phyloP scores from a whole-genome alignment of 2,329 filamentous ascomycete species.

The Penicillium glabrum region DNA sequence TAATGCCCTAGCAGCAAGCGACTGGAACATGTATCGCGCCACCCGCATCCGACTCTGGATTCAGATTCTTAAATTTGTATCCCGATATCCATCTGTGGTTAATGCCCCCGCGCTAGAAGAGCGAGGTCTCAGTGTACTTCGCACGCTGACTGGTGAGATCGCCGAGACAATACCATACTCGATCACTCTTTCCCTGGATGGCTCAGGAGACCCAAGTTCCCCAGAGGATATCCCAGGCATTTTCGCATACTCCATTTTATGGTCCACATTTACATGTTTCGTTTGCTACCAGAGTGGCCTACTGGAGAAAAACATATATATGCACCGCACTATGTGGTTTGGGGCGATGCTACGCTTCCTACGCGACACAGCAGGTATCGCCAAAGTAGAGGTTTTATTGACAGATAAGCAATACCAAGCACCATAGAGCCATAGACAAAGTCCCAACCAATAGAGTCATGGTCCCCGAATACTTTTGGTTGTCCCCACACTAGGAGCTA shows the following conservation, averaged over 20 bases:
- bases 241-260: constrained; percentile 6
- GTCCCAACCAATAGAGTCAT: not conserved
- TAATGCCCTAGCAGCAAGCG: constrained; percentile 2
- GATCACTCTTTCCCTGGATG: constrained; percentile 3
- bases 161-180: constrained; percentile 4
- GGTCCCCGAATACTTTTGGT: not conserved
- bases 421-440: not conserved
- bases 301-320: not conserved
- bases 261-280: constrained; percentile 4
- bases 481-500: constrained; percentile 5
- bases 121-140: not conserved
- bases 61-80: constrained; percentile 2
- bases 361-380: constrained; percentile 9
- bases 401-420: not conserved
- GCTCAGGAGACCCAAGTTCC: not conserved
- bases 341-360: constrained; percentile 6
- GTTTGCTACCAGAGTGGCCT: not conserved
- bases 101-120: not conserved
- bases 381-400: constrained; percentile 3
- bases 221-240: constrained; percentile 3
- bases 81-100: not conserved
- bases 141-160: constrained; percentile 3
- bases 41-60: constrained; percentile 8
- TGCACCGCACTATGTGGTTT: constrained; percentile 4
- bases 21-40: constrained; percentile 12